These are phyloP conservation scores for Paracamarosporium sp. DNA, from an alignment of 2,329 filamentous ascomycete genomes.

Conservation along the genomic window DNA sequence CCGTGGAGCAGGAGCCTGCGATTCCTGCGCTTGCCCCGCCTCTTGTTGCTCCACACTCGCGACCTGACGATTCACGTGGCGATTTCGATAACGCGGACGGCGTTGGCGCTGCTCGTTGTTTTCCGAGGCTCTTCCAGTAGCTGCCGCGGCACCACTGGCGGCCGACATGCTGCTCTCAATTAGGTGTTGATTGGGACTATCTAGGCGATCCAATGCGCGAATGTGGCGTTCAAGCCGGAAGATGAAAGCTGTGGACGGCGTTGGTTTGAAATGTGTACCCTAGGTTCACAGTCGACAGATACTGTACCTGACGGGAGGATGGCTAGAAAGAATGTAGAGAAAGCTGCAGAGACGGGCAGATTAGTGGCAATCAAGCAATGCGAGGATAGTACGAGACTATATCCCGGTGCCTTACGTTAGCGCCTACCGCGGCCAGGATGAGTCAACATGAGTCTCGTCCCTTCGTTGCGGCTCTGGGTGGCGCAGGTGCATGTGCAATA, in stretches of 20 bases:
- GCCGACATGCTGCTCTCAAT: constrained; percentile 24
- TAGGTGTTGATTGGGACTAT: neutral
- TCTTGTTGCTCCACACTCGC: constrained; percentile 26
- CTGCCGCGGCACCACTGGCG: constrained; percentile 15
- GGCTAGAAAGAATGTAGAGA: neutral
- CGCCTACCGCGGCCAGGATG: constrained; percentile 4
- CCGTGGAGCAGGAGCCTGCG: constrained; percentile 7
- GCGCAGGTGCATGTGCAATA: constrained; percentile 11
- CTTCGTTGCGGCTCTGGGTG: constrained; percentile 8
- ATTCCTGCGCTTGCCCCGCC: constrained; percentile 18
- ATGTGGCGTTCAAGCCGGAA: neutral
- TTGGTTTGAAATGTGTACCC: neutral
- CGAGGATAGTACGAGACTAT: constrained; percentile 1
- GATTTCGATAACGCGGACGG: constrained; percentile 29
- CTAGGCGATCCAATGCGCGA: neutral
- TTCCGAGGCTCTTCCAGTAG: constrained; percentile 18
- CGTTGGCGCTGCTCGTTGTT: constrained; percentile 27
- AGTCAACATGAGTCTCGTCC: constrained; percentile 3
- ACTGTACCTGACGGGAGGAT: neutral
- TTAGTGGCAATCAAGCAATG: constrained; percentile 2
- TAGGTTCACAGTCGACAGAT: neutral
- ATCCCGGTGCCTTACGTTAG: neutral
- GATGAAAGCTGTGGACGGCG: no score
- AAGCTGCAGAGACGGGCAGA: neutral
- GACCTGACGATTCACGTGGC: constrained; percentile 19